Base-by-base conservation (phyloP, 2,329 filamentous ascomycete genomes). In the Ambrosiella beaveri region DNA sequence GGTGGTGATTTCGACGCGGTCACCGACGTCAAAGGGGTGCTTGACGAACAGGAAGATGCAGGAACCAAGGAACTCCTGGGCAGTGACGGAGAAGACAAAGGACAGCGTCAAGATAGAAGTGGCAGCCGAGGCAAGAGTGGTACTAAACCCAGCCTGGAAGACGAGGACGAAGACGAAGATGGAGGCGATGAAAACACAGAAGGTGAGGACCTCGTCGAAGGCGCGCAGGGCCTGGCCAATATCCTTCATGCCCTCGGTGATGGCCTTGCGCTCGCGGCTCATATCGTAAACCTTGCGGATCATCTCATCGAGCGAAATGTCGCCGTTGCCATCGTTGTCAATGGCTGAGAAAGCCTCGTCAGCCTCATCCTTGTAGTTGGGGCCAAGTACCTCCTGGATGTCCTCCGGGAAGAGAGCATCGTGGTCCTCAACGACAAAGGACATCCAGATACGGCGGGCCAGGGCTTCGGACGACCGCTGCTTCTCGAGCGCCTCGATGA, bases 1-100 rank as follows among this genome's bases (percentile, higher is more conserved):
- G 13, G 75, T 75, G 56, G 68, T 73, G 62, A 97, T 85, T 65
- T 96, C 89, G 49, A 97, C 87, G 35, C 93, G 84, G 68, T 98
- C 93, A 61, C 91, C 90, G 19, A 97, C 89, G 68, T 98, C 93
- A 68, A 86, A 97, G 0, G 93, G 91, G 68, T 98, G 93, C 75
- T 98, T 98, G 74, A 97, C 88, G 66, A 98, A 98, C 1, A 98
- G 74, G 74, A 98, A 98, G 66, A 98, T 95, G 74, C 91, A 97
- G 41, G 90, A 96, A 66, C 91, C 91, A n/a, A 98, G 80, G 62
- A 98, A 86, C 70, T 98, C 93, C 70, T 96, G 90, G 2, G 85
- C 84, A 1, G 90, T 96, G 58, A 85, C 85, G 27, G 90, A 84
- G 69, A 98, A 97, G 64, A 96, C 85, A 72, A 98, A 98, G 3